These are phyloP conservation scores for Croton setiger DNA, from an alignment of 441 rosid species.

Conservation along the genomic window DNA sequence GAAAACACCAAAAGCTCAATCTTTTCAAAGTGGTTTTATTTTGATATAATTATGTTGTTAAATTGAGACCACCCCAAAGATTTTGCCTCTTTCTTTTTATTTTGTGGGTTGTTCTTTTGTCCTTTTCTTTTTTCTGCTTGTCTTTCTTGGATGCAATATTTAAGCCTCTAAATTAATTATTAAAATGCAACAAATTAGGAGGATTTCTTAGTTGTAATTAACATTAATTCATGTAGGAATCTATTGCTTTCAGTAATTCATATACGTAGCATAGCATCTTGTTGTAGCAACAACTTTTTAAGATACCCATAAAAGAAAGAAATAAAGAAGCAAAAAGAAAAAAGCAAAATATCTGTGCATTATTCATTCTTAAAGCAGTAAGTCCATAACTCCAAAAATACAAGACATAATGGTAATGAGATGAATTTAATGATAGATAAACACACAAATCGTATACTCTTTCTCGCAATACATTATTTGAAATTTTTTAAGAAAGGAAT, in stretches of 20 bases:
- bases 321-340: background rate
- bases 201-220: background rate
- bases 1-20: conserved; percentile 21
- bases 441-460: too few relatives aligned
- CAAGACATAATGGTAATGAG: too few relatives aligned
- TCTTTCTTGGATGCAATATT: background rate
- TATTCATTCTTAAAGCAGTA: too few relatives aligned
- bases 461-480: too few relatives aligned
- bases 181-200: background rate
- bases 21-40: background rate
- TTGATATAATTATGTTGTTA: too few relatives aligned
- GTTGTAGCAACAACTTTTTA: conserved; percentile 17
- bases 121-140: background rate
- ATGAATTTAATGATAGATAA: too few relatives aligned
- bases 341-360: background rate
- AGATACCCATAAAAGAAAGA: conserved; percentile 24
- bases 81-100: background rate
- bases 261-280: background rate
- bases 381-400: too few relatives aligned
- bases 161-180: background rate
- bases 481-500: too few relatives aligned
- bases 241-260: background rate
- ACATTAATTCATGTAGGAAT: background rate
- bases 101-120: background rate
- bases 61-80: conserved; percentile 13